These are phyloP conservation scores for Geoglossum cookeanum DNA, from an alignment of 2,329 filamentous ascomycete genomes.

Conservation along the genomic window DNA sequence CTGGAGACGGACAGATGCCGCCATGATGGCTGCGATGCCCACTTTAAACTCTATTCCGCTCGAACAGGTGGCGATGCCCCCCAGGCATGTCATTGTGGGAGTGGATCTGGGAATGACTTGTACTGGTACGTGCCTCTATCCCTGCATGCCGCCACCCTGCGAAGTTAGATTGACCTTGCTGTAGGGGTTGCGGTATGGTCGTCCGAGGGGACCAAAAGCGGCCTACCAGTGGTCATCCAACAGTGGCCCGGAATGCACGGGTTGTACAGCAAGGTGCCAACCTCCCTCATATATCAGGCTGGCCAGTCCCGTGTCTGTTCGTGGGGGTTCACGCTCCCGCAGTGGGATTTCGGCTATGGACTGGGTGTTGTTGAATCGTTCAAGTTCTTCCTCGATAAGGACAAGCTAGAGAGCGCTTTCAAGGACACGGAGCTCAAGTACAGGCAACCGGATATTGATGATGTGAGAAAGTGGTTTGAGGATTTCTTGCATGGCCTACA, in stretches of 20 bases:
- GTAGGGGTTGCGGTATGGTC: neutral
- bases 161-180: neutral
- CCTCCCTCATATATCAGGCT: neutral
- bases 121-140: neutral
- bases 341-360: neutral
- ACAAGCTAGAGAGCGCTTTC: neutral
- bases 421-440: neutral
- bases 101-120: neutral
- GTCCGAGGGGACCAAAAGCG: neutral
- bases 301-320: neutral
- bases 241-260: neutral
- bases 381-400: neutral
- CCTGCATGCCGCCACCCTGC: neutral
- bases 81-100: neutral
- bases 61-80: too few relatives aligned
- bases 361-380: neutral
- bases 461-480: neutral
- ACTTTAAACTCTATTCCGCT: too few relatives aligned
- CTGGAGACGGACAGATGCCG: too few relatives aligned
- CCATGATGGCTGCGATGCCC: too few relatives aligned
- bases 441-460: neutral
- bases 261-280: neutral
- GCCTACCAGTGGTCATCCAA: neutral
- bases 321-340: neutral
- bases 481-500: neutral